These are phyloP conservation scores for Agrostemma githago DNA, from an alignment of 148 eudicot genomes.

Conservation along the genomic window DNA sequence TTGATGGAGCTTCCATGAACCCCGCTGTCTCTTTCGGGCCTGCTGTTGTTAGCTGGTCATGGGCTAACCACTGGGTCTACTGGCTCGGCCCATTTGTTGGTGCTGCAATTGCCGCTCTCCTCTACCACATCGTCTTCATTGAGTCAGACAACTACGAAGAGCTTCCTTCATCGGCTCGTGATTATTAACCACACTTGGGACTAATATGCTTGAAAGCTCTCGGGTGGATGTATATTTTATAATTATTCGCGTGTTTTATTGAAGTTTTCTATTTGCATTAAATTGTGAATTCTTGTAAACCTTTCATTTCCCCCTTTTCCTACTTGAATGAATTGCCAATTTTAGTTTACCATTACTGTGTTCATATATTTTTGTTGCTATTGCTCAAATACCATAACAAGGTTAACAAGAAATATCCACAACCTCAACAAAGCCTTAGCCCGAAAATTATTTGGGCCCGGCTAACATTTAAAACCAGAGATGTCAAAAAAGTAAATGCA, in stretches of 20 bases:
- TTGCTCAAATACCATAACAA: neutral
- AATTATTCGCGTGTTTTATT: constrained; percentile 18
- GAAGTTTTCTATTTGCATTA: constrained; percentile 20
- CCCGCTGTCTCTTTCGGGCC: constrained; percentile 10
- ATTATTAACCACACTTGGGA: neutral
- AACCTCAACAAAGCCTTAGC: neutral
- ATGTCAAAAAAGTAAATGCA: neutral
- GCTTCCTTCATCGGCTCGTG: constrained; percentile 46
- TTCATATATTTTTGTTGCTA: neutral
- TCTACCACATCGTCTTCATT: neutral
- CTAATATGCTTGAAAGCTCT: constrained; percentile 19
- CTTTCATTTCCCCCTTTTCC: constrained; percentile 10
- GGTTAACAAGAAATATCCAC: neutral
- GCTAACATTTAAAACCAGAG: neutral
- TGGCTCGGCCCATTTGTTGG: constrained; percentile 12
- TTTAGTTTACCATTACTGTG: neutral
- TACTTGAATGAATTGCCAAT: constrained; percentile 12
- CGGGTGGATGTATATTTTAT: constrained; percentile 14
- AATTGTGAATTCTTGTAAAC: constrained; percentile 23
- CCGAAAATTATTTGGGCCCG: neutral
- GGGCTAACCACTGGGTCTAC: constrained; percentile 14
- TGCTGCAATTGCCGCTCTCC: neutral
- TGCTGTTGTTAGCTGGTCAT: constrained; percentile 10
- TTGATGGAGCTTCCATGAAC: constrained; percentile 38
- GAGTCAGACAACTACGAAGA: constrained; percentile 42